Evolutionary conservation across 2,329 filamentous ascomycete genomes (phyloP).

Genomic region (Colletotrichum tabaci): DNA sequence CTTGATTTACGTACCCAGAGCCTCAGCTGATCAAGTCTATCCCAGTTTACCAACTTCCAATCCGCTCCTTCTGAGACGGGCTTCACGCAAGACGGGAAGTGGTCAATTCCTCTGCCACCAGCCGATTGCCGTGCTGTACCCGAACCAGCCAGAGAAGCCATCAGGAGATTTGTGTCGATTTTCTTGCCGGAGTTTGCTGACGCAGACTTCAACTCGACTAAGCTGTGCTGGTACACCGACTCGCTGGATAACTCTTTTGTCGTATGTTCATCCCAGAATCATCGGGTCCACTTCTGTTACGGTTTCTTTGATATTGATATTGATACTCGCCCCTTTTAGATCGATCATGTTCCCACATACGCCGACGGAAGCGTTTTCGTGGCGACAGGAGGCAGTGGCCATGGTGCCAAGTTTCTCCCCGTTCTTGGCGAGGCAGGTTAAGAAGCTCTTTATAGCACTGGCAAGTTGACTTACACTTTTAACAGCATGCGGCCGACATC

Average conservation of each 20-base stretch:
- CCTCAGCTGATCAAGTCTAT: constrained; percentile 42
- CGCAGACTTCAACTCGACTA: constrained; percentile 54
- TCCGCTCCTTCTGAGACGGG: constrained; percentile 47
- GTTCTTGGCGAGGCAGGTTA: constrained; percentile 50
- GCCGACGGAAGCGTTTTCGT: constrained; percentile 51
- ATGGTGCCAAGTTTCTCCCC: constrained; percentile 55
- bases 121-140: constrained; percentile 44
- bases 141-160: constrained; percentile 45
- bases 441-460: too few relatives aligned
- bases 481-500: constrained; percentile 52
- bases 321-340: constrained; percentile 33
- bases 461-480: constrained; percentile 24
- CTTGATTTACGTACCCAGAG: constrained; percentile 54
- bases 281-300: too few relatives aligned
- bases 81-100: constrained; percentile 50
- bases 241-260: constrained; percentile 68
- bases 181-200: constrained; percentile 59
- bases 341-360: constrained; percentile 52
- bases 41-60: constrained; percentile 49
- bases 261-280: constrained; percentile 30
- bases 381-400: constrained; percentile 54
- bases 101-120: constrained; percentile 50
- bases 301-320: too few relatives aligned
- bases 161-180: constrained; percentile 53
- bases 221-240: constrained; percentile 74